Base-by-base conservation (phyloP, 495 filamentous ascomycete genomes). In the Aspergillus homomorphus region DNA sequence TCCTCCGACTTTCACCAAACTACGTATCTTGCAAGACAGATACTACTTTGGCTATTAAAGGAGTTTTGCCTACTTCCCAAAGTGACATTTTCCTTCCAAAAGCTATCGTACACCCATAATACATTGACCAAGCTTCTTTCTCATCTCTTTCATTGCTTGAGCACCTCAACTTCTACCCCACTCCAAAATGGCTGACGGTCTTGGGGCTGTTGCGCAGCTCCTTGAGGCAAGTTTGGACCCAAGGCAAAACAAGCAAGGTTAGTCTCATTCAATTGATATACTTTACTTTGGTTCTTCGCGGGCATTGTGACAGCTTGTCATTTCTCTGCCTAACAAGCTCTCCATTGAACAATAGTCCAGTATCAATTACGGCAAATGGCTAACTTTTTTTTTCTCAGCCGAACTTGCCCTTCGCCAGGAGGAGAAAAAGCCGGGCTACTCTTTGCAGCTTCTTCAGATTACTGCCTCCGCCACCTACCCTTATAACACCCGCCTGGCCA, bases 201-300 rank as follows among this genome's bases (percentile, higher is more conserved):
- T 93, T 69, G 81, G 84, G 70, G 77, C 80, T 63, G 79, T 96
- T 62, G 86, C 89, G 23, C 80, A 88, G 77, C 80, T 96, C 65
- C 84, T 99, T 43, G 80, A 95, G 66, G 88, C 88, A 45, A 96
- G 90, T 62, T 82, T 98, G 62, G 89, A 97, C 73, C 88, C 91
- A 15, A 75, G 77, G 53, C 85, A 91, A 67, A 89, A 91, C 69
- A 94, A 91, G 72, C 87, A 93, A 87, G 94, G 94, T 91, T 73
- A 64, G 80, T 71, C 9, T 59, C 33, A 53, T 53, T 12, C n/a
- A n/a, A n/a, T n/a, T 8, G 24, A 22, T 48, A 10, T 22, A 19
- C 6, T 14, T 14, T 16, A 10, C 18, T 48, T 19, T 9, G 6
- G 18, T 6, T 7, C 21, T 21, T 6, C 18, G 10, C 19, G 6